A percentile compares a stretch with the other conserved stretches of the same genome.
Conservation (phyloP, 495 filamentous ascomycete genomes). For the Hyaloscypha variabilis region DNA sequence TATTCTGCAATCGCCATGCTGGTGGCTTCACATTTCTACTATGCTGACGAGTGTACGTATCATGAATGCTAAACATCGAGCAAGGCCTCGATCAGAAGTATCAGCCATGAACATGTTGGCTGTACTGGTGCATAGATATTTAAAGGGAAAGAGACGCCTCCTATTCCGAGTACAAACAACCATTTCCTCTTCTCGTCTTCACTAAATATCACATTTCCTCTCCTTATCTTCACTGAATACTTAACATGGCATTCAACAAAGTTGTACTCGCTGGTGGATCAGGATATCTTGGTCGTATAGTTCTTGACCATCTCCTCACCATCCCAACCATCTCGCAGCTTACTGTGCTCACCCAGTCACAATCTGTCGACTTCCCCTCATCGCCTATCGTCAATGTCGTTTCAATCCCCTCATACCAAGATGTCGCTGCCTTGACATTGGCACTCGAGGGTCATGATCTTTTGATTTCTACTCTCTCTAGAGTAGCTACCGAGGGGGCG, state of each 20-base stretch:
- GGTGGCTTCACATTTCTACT: too few relatives aligned
- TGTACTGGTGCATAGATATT: too few relatives aligned
- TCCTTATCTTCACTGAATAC: too few relatives aligned
- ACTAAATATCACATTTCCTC: too few relatives aligned
- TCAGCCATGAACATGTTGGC: too few relatives aligned
- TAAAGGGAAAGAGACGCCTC: too few relatives aligned
- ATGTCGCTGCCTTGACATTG: neutral
- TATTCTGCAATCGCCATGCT: too few relatives aligned
- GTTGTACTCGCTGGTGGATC: constrained; percentile 7
- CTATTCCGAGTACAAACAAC: too few relatives aligned
- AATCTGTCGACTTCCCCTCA: neutral
- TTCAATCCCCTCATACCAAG: constrained; percentile 1
- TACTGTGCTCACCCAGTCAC: constrained; percentile 1
- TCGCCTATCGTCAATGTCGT: neutral
- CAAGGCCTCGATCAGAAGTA: too few relatives aligned
- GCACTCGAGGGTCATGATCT: constrained; percentile 8
- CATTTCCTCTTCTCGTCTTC: too few relatives aligned
- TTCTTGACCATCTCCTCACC: constrained; percentile 4
- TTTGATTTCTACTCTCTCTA: neutral
- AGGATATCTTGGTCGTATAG: constrained; percentile 3
- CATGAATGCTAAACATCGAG: too few relatives aligned
- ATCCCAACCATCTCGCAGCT: neutral
- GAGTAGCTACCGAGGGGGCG: neutral
- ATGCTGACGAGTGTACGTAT: too few relatives aligned
- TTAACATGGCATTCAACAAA: constrained; percentile 4